Evolutionary conservation across 2,329 filamentous ascomycete genomes (phyloP), one percentile per base, ranked within the genome.

Genomic region (Neofusicoccum parvum): DNA sequence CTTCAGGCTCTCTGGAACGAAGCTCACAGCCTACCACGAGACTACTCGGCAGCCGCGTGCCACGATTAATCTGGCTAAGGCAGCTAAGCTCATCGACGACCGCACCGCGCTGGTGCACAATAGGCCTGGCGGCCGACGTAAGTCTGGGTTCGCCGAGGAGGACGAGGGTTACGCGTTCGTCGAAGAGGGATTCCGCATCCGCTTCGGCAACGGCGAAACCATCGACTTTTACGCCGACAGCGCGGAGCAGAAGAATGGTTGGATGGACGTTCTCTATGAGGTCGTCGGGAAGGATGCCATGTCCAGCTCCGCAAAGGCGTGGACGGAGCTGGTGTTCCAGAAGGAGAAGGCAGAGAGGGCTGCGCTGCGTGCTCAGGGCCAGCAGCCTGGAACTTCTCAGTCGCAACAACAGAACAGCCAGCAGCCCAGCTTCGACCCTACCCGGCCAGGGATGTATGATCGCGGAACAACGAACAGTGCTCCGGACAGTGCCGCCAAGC

Each of bases 131-230:
- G 89, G 88, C 71, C 90, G 95, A 49, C 90, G 95, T 65, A 93
- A 96, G 77, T 97, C 94, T 39, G 95, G 92, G 11, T 99, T 99
- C 77, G 94, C 94, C 1, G 95, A 98, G 78, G 95, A 99, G 70
- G 95, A 99, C 80, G 95, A 99, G 76, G 95, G 95, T 48, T 99
- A 99, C 83, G 97, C 97, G 91, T 99, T 99, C 77, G 94, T 99
- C 62, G 95, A 99, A 78, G 95, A 99, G 77, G 95, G 95, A 2
- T 99, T 99, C 89, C 92, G 95, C 46, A 96, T 99, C 76, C 92
- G 94, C 66, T 99, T 99, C 80, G 96, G 92, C 76, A 99, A 99
- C 74, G 95, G 95, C 68, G 95, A 99, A 80, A 89, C 97, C 69
- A 99, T 99, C 75, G 94, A 98, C 82, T 98, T 98, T 77, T 98